These are phyloP conservation scores for Venturia aucupariae DNA, from an alignment of 2,329 filamentous ascomycete genomes.

Conservation along the genomic window DNA sequence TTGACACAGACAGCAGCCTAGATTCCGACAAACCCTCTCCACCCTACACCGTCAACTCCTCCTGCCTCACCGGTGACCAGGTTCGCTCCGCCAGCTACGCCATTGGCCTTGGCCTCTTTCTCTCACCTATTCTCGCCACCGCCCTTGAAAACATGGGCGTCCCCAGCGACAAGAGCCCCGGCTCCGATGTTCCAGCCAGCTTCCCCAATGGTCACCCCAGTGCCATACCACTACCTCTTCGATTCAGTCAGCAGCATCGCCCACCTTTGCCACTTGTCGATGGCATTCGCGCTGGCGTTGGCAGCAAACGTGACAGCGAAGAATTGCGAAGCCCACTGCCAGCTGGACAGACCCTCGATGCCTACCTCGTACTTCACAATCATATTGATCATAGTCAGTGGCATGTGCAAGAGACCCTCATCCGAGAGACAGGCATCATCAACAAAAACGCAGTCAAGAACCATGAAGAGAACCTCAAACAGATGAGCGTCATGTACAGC, in stretches of 20 bases:
- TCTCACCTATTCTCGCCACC: not conserved
- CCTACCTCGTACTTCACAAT: conserved; percentile 2
- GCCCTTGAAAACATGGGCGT: not conserved
- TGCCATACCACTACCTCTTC: conserved; percentile 6
- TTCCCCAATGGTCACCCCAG: conserved; percentile 5
- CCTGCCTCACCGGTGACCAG: not conserved
- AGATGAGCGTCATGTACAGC: not conserved
- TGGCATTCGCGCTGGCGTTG: not conserved
- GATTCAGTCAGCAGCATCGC: not conserved
- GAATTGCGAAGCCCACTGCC: conserved; percentile 1
- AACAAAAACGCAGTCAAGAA: not conserved
- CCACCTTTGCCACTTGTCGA: not conserved
- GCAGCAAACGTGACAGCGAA: not conserved
- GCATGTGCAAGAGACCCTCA: not conserved
- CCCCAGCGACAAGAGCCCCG: not conserved
- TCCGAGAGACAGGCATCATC: not conserved
- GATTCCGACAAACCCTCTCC: not conserved
- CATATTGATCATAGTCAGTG: conserved; percentile 7
- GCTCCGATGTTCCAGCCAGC: not conserved
- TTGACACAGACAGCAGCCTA: not conserved
- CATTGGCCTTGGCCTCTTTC: not conserved
- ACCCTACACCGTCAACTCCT: not conserved
- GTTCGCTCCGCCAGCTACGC: not conserved
- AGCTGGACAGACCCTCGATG: conserved; percentile 8
- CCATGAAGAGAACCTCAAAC: conserved; percentile 1